A percentile compares a stretch with the other conserved stretches of the same genome.
Evolutionary conservation across 192 early-diverging fungal species (phyloP).

Genomic region (Chytriomyces sp.): DNA sequence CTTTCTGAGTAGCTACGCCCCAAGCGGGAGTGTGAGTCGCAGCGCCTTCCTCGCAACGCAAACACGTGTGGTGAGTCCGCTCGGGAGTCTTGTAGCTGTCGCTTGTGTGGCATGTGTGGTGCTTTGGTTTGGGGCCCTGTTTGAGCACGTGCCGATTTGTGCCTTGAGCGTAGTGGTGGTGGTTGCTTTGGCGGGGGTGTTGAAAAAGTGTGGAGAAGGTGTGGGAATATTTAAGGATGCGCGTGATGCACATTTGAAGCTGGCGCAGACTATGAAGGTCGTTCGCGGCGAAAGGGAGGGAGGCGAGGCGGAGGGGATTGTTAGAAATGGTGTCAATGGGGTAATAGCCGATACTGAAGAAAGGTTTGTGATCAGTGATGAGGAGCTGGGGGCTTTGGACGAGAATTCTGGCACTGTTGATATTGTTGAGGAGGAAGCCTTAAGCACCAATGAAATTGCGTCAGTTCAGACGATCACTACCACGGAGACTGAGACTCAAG

Average conservation of each 20-base stretch:
- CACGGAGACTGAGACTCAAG: not conserved
- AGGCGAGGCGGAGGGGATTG: not conserved
- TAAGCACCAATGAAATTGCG: not conserved
- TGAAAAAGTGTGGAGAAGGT: not conserved
- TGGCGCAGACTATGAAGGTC: slow-evolving; percentile 11
- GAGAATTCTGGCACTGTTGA: not conserved
- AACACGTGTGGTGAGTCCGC: slow-evolving; percentile 3
- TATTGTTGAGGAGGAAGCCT: too few relatives aligned
- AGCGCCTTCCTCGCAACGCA: slow-evolving; percentile 23
- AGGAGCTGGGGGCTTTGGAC: not conserved
- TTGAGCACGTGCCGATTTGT: slow-evolving; percentile 4
- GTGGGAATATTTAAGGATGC: not conserved
- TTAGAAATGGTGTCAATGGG: too few relatives aligned
- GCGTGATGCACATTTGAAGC: not conserved
- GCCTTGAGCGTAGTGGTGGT: not conserved
- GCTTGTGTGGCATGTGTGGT: not conserved
- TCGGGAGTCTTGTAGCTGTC: not conserved
- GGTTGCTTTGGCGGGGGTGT: not conserved
- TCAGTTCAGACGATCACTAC: not conserved
- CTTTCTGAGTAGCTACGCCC: slow-evolving; percentile 11
- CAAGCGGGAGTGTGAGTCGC: slow-evolving; percentile 8
- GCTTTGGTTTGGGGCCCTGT: not conserved
- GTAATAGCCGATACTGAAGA: not conserved
- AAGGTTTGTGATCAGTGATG: slow-evolving; percentile 9
- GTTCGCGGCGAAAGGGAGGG: not conserved